These are phyloP conservation scores for Barbarea vulgaris DNA, from an alignment of 345 rosid genomes.

Conservation along the genomic window DNA sequence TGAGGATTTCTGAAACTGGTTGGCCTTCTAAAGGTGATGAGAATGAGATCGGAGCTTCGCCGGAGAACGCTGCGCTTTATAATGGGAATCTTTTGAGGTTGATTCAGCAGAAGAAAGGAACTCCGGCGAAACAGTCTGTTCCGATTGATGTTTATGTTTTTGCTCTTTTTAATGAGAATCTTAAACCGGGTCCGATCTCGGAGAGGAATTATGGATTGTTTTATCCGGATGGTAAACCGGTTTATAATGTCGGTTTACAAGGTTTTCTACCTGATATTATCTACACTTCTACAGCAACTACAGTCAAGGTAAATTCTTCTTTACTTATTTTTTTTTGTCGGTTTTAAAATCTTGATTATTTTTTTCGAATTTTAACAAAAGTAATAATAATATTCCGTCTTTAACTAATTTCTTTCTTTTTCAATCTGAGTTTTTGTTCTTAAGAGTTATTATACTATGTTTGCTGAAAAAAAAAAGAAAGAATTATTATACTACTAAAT, in stretches of 20 bases:
- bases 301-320: conserved; percentile 44
- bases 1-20: conserved; percentile 88
- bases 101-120: conserved; percentile 58
- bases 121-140: conserved; percentile 78
- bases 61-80: conserved; percentile 73
- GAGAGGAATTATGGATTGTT: conserved; percentile 92
- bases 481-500: no score
- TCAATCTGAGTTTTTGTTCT: background rate
- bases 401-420: background rate
- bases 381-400: background rate
- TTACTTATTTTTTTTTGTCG: background rate
- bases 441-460: no score
- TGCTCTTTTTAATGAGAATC: conserved; percentile 88
- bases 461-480: no score
- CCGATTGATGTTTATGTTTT: conserved; percentile 73
- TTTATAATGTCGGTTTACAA: conserved; percentile 70
- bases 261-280: conserved; percentile 65
- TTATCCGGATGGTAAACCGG: conserved; percentile 83
- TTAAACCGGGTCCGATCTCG: conserved; percentile 83
- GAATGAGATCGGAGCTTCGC: conserved; percentile 72
- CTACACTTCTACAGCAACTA: conserved; percentile 44
- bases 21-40: conserved; percentile 95
- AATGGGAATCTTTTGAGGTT: conserved; percentile 65
- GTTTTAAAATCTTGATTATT: background rate
- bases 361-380: background rate